Percentiles rank a stretch among this genome's conserved stretches.
Conservation (phyloP, 257 asterid species). For the Solanum gandarillasii region DNA sequence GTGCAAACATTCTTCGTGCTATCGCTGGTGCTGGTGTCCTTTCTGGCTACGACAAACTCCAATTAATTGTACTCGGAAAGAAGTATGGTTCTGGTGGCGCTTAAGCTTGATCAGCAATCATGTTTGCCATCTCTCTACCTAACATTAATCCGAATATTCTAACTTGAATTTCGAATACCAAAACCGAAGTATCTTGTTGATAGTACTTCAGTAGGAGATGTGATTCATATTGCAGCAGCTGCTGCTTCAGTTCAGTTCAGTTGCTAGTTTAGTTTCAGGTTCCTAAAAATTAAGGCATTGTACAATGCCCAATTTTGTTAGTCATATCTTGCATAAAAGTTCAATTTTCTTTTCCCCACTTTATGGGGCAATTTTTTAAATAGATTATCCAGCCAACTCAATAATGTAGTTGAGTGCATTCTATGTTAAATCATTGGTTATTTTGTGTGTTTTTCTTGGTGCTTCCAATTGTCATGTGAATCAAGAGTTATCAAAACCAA, state of each 20-base stretch:
- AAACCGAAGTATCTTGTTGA: not conserved
- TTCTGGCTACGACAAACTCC: slow-evolving; percentile 33
- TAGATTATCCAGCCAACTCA: not conserved
- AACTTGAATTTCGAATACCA: not conserved
- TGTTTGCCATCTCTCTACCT: not conserved
- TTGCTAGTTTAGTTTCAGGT: slow-evolving; percentile 6
- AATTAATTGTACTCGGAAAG: slow-evolving; percentile 24
- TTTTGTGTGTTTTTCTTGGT: not conserved
- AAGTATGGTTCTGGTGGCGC: slow-evolving; percentile 36
- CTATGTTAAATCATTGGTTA: not conserved
- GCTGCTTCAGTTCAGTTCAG: not conserved
- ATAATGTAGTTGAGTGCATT: not conserved
- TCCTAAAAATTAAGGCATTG: not conserved
- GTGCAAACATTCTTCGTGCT: slow-evolving; percentile 33
- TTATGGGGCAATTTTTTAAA: not conserved
- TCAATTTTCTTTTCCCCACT: not conserved
- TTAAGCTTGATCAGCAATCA: not conserved
- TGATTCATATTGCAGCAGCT: not conserved
- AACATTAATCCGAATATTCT: not conserved
- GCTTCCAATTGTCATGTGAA: not conserved
- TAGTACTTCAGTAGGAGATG: not conserved
- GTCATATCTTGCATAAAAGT: not conserved
- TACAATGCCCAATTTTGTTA: not conserved
- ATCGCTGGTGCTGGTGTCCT: slow-evolving; percentile 39
- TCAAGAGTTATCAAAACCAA: not conserved